Conservation (phyloP, 176 grass and related monocot species). For the Triticum urartu region DNA sequence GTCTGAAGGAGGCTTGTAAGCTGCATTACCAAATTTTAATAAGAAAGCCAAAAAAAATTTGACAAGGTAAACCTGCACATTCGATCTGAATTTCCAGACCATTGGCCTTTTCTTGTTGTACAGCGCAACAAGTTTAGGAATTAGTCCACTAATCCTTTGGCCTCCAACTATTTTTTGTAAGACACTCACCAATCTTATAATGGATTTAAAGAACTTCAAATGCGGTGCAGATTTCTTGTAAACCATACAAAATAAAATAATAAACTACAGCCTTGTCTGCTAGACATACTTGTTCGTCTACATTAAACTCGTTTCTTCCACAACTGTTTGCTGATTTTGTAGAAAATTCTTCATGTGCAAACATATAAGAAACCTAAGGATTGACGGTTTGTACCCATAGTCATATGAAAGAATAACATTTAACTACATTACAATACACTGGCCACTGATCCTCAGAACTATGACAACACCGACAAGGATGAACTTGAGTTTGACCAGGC, state of each 20-base stretch:
- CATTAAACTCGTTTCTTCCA: not conserved
- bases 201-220: conserved; percentile 2
- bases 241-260: not conserved
- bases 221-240: not conserved
- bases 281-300: not conserved
- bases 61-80: not conserved
- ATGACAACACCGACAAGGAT: not conserved
- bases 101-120: not conserved
- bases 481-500: not conserved
- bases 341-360: conserved; percentile 7
- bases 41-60: not conserved
- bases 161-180: not conserved
- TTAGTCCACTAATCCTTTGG: not conserved
- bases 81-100: not conserved
- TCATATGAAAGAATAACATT: not conserved
- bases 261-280: not conserved
- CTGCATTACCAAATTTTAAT: not conserved
- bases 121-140: conserved; percentile 1
- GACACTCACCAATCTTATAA: not conserved
- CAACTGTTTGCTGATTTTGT: not conserved
- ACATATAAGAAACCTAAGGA: not conserved
- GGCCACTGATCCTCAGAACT: not conserved
- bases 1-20: conserved; percentile 11
- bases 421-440: conserved; percentile 1
- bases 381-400: not conserved